Percentiles rank a stretch among this genome's conserved stretches.
phyloP scores from a whole-genome alignment of 2,329 filamentous ascomycete species.

The Aspergillus tanneri region DNA sequence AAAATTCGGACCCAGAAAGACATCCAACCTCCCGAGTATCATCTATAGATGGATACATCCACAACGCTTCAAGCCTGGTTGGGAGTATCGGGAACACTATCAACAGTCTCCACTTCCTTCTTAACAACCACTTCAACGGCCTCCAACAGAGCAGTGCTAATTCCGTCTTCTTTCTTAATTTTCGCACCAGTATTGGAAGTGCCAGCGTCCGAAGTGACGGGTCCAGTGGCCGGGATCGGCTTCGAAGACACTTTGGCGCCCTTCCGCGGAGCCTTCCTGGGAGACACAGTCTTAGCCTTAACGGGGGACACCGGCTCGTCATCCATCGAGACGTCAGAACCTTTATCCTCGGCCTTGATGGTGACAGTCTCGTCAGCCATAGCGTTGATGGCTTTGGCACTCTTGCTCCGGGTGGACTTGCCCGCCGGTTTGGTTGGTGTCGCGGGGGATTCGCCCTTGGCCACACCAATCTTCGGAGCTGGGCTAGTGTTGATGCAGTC shows the following conservation, averaged over 20 bases:
- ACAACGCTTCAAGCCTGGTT: too few species aligned
- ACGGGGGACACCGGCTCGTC: neutral
- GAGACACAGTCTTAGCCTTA: neutral
- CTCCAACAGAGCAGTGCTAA: neutral
- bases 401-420: neutral
- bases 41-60: too few species aligned
- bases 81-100: too few species aligned
- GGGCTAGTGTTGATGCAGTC: neutral
- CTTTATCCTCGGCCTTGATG: neutral
- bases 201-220: neutral
- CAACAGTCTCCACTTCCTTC: neutral
- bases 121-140: neutral
- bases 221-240: constrained; percentile 20
- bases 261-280: constrained; percentile 16
- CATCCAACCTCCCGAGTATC: too few species aligned
- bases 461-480: too few species aligned
- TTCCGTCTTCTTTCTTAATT: neutral
- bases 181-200: constrained; percentile 1
- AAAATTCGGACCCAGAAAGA: too few species aligned
- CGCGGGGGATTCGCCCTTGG: neutral
- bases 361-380: neutral
- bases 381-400: neutral
- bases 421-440: neutral
- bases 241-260: constrained; percentile 19
- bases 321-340: neutral